Conservation (phyloP, 164 flowering plant genomes). For the Vitis rupestris region DNA sequence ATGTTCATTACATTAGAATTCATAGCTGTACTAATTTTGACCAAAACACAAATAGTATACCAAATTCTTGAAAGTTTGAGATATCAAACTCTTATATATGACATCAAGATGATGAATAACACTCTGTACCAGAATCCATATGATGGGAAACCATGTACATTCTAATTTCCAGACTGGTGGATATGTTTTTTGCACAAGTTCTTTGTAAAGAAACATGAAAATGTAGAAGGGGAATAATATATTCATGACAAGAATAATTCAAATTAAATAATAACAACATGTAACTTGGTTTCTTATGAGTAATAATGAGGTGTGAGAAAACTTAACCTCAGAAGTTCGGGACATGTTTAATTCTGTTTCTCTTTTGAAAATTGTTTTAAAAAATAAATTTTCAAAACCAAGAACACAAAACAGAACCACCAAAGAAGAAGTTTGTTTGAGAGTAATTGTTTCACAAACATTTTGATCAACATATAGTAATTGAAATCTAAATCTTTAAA, state of each 20-base stretch:
- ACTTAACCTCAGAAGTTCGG: no score
- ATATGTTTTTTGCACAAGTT: not conserved
- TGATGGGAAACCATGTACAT: not conserved
- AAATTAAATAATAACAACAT: not conserved
- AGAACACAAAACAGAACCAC: no score
- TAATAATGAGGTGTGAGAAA: not conserved
- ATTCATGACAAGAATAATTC: not conserved
- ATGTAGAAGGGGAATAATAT: not conserved
- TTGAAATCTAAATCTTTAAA: no score
- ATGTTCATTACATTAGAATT: not conserved
- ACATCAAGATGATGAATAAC: not conserved
- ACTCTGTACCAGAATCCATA: not conserved
- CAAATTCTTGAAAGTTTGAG: not conserved
- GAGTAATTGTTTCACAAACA: no score
- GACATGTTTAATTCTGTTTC: no score
- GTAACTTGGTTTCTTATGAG: not conserved
- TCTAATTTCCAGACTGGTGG: not conserved
- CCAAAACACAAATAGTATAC: not conserved
- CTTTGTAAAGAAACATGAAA: not conserved
- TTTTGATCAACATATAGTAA: no score
- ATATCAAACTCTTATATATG: not conserved
- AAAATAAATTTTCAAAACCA: no score
- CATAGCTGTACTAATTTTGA: not conserved
- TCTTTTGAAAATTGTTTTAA: no score
- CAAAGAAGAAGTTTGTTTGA: no score